Evolutionary conservation across 2,329 filamentous ascomycete genomes (phyloP).

Genomic region (Rasamsonia emersonii): DNA sequence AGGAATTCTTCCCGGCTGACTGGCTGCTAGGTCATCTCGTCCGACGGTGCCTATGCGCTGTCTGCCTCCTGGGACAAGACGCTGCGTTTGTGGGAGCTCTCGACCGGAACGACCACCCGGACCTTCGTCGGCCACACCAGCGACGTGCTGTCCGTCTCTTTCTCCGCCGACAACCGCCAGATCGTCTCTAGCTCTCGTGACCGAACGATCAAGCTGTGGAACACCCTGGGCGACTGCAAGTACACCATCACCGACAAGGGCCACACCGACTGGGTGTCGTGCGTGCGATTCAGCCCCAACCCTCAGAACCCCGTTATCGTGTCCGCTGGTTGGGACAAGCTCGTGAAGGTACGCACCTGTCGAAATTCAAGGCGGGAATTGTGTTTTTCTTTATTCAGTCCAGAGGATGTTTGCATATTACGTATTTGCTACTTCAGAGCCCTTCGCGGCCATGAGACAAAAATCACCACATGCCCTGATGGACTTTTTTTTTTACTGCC

Average conservation of each 20-base stretch:
- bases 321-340: constrained; percentile 97
- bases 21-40: constrained; percentile 77
- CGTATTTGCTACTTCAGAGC: constrained; percentile 99
- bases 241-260: constrained; percentile 99
- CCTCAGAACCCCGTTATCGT: constrained; percentile 99
- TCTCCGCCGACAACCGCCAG: constrained; percentile 99
- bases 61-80: constrained; percentile 99
- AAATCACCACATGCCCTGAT: constrained; percentile 61
- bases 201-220: constrained; percentile 99
- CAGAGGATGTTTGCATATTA: constrained; percentile 87
- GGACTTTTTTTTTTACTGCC: too few relatives aligned
- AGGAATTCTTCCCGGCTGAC: constrained; percentile 4
- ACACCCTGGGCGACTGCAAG: constrained; percentile 99
- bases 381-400: constrained; percentile 20
- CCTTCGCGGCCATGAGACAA: constrained; percentile 90
- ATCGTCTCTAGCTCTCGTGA: constrained; percentile 98
- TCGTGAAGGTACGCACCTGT: constrained; percentile 97
- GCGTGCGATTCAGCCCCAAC: constrained; percentile 99
- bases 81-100: constrained; percentile 97
- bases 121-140: constrained; percentile 99
- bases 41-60: constrained; percentile 97
- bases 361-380: too few relatives aligned
- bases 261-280: constrained; percentile 99
- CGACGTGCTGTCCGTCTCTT: constrained; percentile 98
- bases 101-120: constrained; percentile 92